These are phyloP conservation scores for Ganoderma boninense DNA, from an alignment of 1,284 basidiomycete species.

Conservation along the genomic window DNA sequence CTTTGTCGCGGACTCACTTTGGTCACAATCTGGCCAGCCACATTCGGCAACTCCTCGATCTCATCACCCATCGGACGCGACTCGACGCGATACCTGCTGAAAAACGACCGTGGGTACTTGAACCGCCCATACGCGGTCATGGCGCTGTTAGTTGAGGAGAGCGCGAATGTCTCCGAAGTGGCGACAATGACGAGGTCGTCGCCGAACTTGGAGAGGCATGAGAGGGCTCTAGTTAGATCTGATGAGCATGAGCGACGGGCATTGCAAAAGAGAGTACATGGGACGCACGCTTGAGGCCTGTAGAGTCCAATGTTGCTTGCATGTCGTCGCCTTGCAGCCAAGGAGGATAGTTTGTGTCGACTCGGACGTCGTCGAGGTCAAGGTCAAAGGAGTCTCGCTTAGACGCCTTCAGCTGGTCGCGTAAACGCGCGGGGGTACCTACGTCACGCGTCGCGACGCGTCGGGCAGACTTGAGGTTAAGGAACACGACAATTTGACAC, in stretches of 20 bases:
- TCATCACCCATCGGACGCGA: slow-evolving; percentile 20
- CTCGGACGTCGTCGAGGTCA: not conserved
- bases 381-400: not conserved
- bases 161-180: slow-evolving; percentile 61
- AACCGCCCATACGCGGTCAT: slow-evolving; percentile 85
- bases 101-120: slow-evolving; percentile 72
- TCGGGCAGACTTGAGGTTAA: not conserved
- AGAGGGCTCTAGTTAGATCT: slow-evolving; percentile 78
- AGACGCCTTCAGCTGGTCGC: not conserved
- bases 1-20: slow-evolving; percentile 55
- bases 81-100: slow-evolving; percentile 66
- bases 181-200: slow-evolving; percentile 79
- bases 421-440: not conserved
- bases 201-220: slow-evolving; percentile 81
- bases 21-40: slow-evolving; percentile 66
- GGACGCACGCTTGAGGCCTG: slow-evolving; percentile 56
- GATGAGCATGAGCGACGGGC: slow-evolving; percentile 24
- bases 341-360: not conserved
- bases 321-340: slow-evolving; percentile 36
- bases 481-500: not conserved
- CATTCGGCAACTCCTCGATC: slow-evolving; percentile 34
- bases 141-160: slow-evolving; percentile 79
- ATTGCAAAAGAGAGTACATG: slow-evolving; percentile 12
- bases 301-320: slow-evolving; percentile 57
- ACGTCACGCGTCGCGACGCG: not conserved